Conservation (phyloP, 495 filamentous ascomycete genomes). For the Penicillium bialowiezense region DNA sequence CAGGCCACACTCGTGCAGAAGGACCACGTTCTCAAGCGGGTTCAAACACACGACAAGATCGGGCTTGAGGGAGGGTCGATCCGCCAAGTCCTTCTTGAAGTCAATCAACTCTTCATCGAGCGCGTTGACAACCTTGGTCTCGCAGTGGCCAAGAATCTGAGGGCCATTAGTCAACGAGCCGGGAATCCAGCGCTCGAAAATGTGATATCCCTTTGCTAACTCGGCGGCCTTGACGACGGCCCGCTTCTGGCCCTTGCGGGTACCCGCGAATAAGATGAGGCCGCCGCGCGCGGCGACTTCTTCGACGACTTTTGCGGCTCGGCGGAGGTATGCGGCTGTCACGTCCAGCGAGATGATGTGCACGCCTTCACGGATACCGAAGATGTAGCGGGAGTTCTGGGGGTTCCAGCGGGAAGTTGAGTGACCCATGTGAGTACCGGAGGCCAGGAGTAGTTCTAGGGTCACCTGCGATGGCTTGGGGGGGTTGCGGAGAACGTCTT, state of each 20-base stretch:
- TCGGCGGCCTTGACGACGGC: constrained; percentile 77
- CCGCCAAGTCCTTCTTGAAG: constrained; percentile 60
- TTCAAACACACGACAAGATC: constrained; percentile 93
- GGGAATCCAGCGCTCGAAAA: constrained; percentile 93
- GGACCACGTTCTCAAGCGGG: constrained; percentile 82
- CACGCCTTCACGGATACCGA: constrained; percentile 81
- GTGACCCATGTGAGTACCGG: constrained; percentile 89
- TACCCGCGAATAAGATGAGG: constrained; percentile 88
- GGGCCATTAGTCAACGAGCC: constrained; percentile 91
- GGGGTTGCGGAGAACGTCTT: constrained; percentile 64
- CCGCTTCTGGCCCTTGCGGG: constrained; percentile 70
- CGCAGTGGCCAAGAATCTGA: constrained; percentile 70
- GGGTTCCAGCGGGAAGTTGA: constrained; percentile 93
- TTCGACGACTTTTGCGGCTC: constrained; percentile 84
- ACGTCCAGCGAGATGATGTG: constrained; percentile 91
- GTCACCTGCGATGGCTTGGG: constrained; percentile 75
- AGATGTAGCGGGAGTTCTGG: constrained; percentile 90
- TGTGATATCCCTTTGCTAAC: constrained; percentile 74
- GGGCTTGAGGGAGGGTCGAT: constrained; percentile 66
- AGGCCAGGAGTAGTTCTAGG: constrained; percentile 88
- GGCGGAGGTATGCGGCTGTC: constrained; percentile 82
- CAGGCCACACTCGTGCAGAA: constrained; percentile 86
- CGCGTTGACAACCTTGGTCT: constrained; percentile 67
- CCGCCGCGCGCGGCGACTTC: constrained; percentile 82
- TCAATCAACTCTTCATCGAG: constrained; percentile 62